phyloP scores from a whole-genome alignment of 2,329 filamentous ascomycete genomes.

The Cladosporium velox region DNA sequence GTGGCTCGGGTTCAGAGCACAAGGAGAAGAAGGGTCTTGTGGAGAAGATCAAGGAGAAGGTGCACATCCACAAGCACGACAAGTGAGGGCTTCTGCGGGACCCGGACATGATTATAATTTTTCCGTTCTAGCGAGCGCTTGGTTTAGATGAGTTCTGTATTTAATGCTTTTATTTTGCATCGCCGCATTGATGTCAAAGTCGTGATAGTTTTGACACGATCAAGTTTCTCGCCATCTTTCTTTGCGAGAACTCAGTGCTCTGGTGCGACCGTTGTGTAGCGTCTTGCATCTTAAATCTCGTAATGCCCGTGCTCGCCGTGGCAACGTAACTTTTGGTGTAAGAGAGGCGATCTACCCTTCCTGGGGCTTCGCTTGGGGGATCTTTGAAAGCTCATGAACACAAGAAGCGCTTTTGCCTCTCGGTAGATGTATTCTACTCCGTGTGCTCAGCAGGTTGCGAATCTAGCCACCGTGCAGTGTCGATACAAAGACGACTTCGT shows the following conservation, averaged over 20 bases:
- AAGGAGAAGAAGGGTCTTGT: conserved; percentile 17
- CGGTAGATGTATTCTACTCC: neutral
- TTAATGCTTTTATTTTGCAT: neutral
- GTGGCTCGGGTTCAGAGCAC: neutral
- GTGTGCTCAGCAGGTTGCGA: neutral
- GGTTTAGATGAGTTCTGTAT: neutral
- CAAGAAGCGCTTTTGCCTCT: neutral
- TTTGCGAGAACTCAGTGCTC: too few species aligned
- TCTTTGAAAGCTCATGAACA: neutral
- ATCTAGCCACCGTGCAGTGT: conserved; percentile 86
- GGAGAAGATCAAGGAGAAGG: conserved; percentile 21
- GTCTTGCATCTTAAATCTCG: neutral
- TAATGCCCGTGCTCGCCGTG: neutral
- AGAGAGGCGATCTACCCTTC: too few species aligned
- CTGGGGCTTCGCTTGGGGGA: neutral
- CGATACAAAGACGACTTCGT: conserved; percentile 94
- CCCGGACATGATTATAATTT: neutral
- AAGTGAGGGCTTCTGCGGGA: neutral
- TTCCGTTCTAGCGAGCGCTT: neutral
- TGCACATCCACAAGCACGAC: conserved; percentile 16
- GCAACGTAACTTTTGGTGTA: neutral
- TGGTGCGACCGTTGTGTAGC: too few species aligned
- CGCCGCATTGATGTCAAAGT: neutral
- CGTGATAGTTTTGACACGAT: neutral
- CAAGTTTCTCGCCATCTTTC: neutral